Evolutionary conservation across 176 grass and related monocot genomes (phyloP), one percentile per base, ranked within the genome.

Genomic region (Avena insularis): DNA sequence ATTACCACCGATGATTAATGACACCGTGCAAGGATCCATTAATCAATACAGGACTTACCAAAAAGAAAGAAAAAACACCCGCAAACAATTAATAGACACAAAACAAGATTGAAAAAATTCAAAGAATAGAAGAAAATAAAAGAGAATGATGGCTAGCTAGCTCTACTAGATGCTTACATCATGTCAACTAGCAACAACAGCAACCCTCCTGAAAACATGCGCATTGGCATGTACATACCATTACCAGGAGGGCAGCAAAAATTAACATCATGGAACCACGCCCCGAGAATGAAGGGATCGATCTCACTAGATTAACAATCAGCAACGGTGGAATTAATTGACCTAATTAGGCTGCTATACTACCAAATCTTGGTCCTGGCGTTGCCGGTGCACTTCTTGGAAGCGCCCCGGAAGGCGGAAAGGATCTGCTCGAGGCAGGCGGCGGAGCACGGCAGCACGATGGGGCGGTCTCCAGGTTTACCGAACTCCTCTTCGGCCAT

Each of bases 401-500:
- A 78, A 4, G 80, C 9, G 38, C 9, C 59, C 6, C 82, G 67
- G 82, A 91, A 81, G 82, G 69, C 62, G 78, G 87, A 73, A 20
- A 94, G 86, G 51, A 87, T 92, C 76, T 74, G 65, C 3, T 87
- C 78, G 71, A 94, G 88, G 79, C 47, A 84, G 64, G 62, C 85
- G 48, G 62, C 87, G 48, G 90, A 89, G 83, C 93, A 94, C 15
- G 93, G 90, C n/a, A 94, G 90, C 54, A 94, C 88, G 57, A 94
- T 90, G 47, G 90, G 93, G 66, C 90, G 87, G 68, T 35, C 90
- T 65, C 84, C 88, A 71, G 93, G 86, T 5, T 78, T 77, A 66
- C 93, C 93, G 21, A 87, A 94, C 90, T 94, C 93, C 87, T 94
- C 93, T 84, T 94, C 90, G 46, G 90, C 93, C 82, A 88, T 84